Evolutionary conservation across 108 stramenopile species (phyloP).

Genomic region (Fragilaria radians): DNA sequence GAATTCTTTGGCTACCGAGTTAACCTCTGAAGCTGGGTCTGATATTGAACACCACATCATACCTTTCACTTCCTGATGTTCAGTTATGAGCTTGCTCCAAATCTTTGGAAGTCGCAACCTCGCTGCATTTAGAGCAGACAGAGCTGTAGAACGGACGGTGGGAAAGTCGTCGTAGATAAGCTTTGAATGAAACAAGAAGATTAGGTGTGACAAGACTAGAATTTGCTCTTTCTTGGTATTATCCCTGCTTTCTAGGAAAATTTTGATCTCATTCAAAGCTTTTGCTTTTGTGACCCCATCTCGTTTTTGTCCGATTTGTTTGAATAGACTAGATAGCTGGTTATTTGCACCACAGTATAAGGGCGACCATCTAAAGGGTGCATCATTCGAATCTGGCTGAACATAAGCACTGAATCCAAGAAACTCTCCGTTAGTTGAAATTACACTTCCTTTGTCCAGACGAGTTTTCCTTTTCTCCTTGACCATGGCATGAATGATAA

Average conservation of each 20-base stretch:
- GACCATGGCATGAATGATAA: constrained; percentile 23
- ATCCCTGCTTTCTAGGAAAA: constrained; percentile 13
- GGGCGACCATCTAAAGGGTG: constrained; percentile 41
- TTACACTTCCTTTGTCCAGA: constrained; percentile 32
- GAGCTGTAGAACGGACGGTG: constrained; percentile 25
- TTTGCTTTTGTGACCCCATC: constrained; percentile 65
- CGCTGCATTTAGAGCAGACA: constrained; percentile 22
- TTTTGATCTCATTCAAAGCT: constrained; percentile 46
- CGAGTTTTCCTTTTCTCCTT: constrained; percentile 44
- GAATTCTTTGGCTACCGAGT: constrained; percentile 10
- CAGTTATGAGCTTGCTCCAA: constrained; percentile 6
- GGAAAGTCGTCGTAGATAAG: constrained; percentile 30
- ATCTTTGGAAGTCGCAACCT: constrained; percentile 32
- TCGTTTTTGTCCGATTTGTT: constrained; percentile 65
- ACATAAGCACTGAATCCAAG: constrained; percentile 61
- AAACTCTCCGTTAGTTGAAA: constrained; percentile 19
- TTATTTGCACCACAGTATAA: constrained; percentile 59
- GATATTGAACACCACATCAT: constrained; percentile 25
- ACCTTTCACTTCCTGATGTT: constrained; percentile 23
- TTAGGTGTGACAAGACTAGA: constrained; percentile 34
- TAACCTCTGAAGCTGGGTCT: constrained; percentile 33
- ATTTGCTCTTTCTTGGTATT: constrained; percentile 21
- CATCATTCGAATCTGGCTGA: background rate
- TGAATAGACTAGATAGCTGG: constrained; percentile 41
- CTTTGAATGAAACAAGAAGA: constrained; percentile 38